Conservation (phyloP, 2,329 filamentous ascomycete genomes). For the Graphilbum sp. region DNA sequence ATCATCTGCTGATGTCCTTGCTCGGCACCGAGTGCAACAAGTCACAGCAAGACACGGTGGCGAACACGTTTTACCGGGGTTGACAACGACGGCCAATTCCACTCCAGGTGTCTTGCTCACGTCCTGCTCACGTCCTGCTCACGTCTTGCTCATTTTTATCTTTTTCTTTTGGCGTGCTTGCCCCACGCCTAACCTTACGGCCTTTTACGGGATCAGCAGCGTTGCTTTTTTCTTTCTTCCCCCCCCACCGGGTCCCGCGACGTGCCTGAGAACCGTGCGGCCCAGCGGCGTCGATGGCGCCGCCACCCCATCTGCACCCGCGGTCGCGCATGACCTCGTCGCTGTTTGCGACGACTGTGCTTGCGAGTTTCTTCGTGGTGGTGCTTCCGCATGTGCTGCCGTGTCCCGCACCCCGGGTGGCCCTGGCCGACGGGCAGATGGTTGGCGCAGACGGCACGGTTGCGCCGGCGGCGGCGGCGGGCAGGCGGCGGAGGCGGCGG, state of each 20-base stretch:
- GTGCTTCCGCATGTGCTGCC: conserved; percentile 79
- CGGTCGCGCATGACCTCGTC: conserved; percentile 86
- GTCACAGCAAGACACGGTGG: too few relatives aligned
- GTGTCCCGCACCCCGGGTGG: conserved; percentile 66
- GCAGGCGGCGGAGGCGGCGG: conserved; percentile 24
- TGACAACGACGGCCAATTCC: too few relatives aligned
- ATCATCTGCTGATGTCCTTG: too few relatives aligned
- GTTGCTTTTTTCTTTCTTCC: not conserved
- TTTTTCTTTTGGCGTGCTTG: too few relatives aligned
- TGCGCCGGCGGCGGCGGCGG: conserved; percentile 10
- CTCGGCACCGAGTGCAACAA: too few relatives aligned
- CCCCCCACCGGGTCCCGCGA: conserved; percentile 9
- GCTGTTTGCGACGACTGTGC: conserved; percentile 84
- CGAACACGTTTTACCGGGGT: too few relatives aligned
- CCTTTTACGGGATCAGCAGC: too few relatives aligned
- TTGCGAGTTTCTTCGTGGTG: conserved; percentile 83
- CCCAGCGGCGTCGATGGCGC: too few relatives aligned
- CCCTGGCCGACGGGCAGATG: conserved; percentile 54
- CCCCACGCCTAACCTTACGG: too few relatives aligned
- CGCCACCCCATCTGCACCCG: conserved; percentile 74
- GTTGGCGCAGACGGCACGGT: conserved; percentile 13
- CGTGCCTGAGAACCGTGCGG: not conserved
- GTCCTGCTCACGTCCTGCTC: too few relatives aligned
- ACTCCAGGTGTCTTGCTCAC: too few relatives aligned
- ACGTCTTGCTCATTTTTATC: too few relatives aligned